Evolutionary conservation across 2,329 filamentous ascomycete species (phyloP).

Genomic region (Neopestalotiopsis rosae): DNA sequence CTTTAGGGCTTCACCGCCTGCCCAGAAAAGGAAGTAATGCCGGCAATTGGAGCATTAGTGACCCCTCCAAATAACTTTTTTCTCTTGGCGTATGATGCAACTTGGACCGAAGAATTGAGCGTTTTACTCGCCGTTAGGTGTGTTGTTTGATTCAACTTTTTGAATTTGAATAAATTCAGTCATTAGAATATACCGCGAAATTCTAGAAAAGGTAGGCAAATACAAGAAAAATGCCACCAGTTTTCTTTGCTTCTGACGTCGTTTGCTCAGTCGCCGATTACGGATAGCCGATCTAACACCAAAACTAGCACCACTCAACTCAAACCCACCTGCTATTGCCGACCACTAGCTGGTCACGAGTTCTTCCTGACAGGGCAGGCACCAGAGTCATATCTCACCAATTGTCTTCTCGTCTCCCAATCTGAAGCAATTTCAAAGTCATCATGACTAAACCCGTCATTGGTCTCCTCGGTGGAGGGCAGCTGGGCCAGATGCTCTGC

Average conservation of each 20-base stretch:
- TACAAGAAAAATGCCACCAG: neutral
- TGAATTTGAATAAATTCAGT: neutral
- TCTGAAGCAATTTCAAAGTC: neutral
- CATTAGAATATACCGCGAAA: neutral
- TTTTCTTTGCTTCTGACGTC: neutral
- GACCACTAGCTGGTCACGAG: neutral
- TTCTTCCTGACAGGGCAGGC: neutral
- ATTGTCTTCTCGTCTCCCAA: neutral
- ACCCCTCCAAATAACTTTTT: conserved; percentile 25
- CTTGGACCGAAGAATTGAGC: neutral
- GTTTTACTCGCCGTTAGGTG: neutral
- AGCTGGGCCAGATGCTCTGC: conserved; percentile 91
- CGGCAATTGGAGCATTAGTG: conserved; percentile 23
- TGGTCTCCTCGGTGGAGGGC: conserved; percentile 50
- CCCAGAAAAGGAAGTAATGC: conserved; percentile 21
- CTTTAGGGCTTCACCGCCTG: conserved; percentile 24
- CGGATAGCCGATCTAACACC: neutral
- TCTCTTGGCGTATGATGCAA: conserved; percentile 13
- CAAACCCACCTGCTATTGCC: neutral
- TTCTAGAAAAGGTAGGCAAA: neutral
- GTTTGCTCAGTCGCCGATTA: conserved; percentile 1
- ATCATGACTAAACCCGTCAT: conserved; percentile 12
- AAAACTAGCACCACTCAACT: neutral
- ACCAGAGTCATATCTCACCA: neutral
- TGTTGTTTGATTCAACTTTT: neutral